phyloP scores from a whole-genome alignment of 2,329 filamentous ascomycete species.

The Trichoderma arundinaceum region DNA sequence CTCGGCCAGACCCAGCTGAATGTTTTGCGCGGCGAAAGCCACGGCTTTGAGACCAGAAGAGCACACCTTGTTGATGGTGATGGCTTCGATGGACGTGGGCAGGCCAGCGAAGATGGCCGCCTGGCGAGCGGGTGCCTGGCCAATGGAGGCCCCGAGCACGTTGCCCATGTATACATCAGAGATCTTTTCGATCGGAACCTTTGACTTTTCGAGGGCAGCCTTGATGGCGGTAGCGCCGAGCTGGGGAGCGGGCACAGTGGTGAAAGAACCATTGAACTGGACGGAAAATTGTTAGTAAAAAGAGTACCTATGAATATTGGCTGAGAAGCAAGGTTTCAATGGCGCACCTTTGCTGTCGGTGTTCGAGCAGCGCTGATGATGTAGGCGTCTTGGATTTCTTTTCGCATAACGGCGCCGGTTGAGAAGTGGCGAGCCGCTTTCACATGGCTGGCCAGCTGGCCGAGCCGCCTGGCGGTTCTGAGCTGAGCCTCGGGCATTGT shows the following conservation, averaged over 20 bases:
- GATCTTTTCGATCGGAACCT: slow-evolving; percentile 78
- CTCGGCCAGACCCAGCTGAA: slow-evolving; percentile 87
- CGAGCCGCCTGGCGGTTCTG: slow-evolving; percentile 44
- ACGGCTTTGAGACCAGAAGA: slow-evolving; percentile 94
- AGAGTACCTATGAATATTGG: background rate
- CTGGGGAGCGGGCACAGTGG: slow-evolving; percentile 80
- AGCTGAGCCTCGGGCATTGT: slow-evolving; percentile 45
- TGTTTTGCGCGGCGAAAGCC: slow-evolving; percentile 87
- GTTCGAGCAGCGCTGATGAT: slow-evolving; percentile 90
- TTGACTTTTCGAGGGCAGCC: slow-evolving; percentile 84
- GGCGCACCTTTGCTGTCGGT: slow-evolving; percentile 79
- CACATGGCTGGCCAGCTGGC: slow-evolving; percentile 49
- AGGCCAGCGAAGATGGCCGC: slow-evolving; percentile 88
- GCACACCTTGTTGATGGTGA: slow-evolving; percentile 98
- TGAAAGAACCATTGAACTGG: slow-evolving; percentile 93
- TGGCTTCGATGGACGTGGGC: slow-evolving; percentile 78
- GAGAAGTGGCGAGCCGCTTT: slow-evolving; percentile 55
- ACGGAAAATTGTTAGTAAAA: background rate
- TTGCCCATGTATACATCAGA: slow-evolving; percentile 98
- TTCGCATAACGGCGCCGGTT: slow-evolving; percentile 49
- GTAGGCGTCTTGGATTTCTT: slow-evolving; percentile 88
- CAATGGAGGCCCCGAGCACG: slow-evolving; percentile 81
- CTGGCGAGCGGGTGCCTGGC: slow-evolving; percentile 91
- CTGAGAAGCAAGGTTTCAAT: background rate
- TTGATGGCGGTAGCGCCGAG: slow-evolving; percentile 92